A percentile compares a stretch with the other conserved stretches of the same genome.
Evolutionary conservation across 805 yeast species (phyloP).

Genomic region (Candida verbasci): DNA sequence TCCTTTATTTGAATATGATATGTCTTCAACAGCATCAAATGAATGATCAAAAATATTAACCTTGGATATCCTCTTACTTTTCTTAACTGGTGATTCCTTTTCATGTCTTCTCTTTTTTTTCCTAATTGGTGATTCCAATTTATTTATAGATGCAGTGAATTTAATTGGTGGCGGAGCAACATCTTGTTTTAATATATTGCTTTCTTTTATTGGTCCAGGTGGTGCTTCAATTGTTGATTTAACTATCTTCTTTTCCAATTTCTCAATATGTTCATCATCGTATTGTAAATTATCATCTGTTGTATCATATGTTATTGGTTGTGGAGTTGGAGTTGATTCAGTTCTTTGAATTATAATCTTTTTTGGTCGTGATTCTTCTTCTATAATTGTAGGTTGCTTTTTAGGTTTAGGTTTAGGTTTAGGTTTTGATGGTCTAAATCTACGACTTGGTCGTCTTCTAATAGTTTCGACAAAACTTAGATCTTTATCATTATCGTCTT

Average conservation of each 20-base stretch:
- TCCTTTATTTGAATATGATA: background rate
- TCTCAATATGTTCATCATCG: slow-evolving; percentile 9
- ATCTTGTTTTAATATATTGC: background rate
- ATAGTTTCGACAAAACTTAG: too few species aligned
- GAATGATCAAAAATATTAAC: slow-evolving; percentile 11
- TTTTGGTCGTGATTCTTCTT: background rate
- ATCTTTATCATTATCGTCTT: too few species aligned
- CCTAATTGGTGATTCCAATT: slow-evolving; percentile 1
- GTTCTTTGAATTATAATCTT: slow-evolving; percentile 1
- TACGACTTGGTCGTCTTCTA: too few species aligned
- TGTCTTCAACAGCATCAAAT: slow-evolving; percentile 7
- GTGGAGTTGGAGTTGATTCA: background rate
- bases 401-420: background rate
- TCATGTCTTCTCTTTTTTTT: slow-evolving; percentile 2
- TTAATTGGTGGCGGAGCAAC: slow-evolving; percentile 3
- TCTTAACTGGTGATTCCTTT: slow-evolving; percentile 2
- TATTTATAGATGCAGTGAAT: slow-evolving; percentile 4
- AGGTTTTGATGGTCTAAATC: background rate
- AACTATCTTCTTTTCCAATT: slow-evolving; percentile 5
- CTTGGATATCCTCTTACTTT: background rate
- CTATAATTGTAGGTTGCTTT: background rate
- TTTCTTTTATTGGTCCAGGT: background rate
- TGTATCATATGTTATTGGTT: slow-evolving; percentile 2
- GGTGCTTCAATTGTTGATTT: slow-evolving; percentile 4
- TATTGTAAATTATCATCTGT: slow-evolving; percentile 10